Conservation (phyloP, 345 rosid species). For the Arabidopsis suecica region DNA sequence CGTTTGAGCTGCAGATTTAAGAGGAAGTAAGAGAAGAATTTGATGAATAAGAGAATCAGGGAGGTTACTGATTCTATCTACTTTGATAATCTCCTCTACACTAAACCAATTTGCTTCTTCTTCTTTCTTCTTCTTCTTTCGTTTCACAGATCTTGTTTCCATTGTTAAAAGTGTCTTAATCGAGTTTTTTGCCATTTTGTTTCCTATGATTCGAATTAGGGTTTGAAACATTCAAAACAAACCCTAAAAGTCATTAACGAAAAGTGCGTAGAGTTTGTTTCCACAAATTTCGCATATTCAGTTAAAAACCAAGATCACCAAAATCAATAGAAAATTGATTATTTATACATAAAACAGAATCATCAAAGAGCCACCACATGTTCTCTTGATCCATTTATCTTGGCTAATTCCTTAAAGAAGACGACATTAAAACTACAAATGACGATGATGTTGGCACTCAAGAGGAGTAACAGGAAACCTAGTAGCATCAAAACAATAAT, state of each 20-base stretch:
- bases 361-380: conserved; percentile 50
- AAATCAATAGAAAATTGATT: conserved; percentile 29
- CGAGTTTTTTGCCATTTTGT: neutral
- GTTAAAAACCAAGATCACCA: neutral
- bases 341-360: conserved; percentile 44
- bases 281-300: neutral
- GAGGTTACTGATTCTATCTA: conserved; percentile 69
- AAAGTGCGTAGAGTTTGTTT: conserved; percentile 53
- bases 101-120: conserved; percentile 17
- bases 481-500: conserved; percentile 74
- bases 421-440: conserved; percentile 44
- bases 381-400: conserved; percentile 17
- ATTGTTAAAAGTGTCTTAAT: conserved; percentile 36
- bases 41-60: conserved; percentile 69
- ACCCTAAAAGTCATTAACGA: conserved; percentile 42
- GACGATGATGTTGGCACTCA: conserved; percentile 95
- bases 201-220: conserved; percentile 27
- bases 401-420: neutral
- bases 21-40: conserved; percentile 67
- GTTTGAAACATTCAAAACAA: conserved; percentile 69
- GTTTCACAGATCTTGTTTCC: conserved; percentile 81
- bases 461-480: conserved; percentile 81
- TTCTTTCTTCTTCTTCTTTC: conserved; percentile 49
- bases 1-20: conserved; percentile 62
- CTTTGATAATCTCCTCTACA: conserved; percentile 25